Base-by-base conservation (phyloP, 768 basidiomycete species). In the Macrolepiota dolichaula region DNA sequence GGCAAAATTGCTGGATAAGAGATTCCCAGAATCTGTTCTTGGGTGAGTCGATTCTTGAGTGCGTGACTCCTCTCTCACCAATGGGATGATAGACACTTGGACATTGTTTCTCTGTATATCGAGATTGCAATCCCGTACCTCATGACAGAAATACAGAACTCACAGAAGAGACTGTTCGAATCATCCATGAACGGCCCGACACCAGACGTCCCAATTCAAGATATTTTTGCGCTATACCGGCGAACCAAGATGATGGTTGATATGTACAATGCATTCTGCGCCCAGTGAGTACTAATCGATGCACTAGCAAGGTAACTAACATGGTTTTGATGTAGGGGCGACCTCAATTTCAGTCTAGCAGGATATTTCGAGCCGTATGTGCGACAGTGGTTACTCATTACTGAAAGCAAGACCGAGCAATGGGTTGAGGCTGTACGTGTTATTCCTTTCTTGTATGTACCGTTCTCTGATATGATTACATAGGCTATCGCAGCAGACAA, bases 361-460 rank as follows among this genome's bases (percentile, higher is more conserved):
- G 78, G 77, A 3, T 92, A 91, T 75, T 98, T 98, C 69, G 90
- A 93, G 71, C 85, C 89, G 2, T 94, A 93, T 71, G 92, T 98
- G 7, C 81, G 85, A 6, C 85, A 89, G 64, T 99, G 96, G 96
- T 74, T 99, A 25, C 66, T 84, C n/a, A 88, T 89, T 61, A 97
- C 93, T 0, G 91, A 96, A 66, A 85, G 78, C 61, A 96, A 94
- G 78, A 98, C 96, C 7, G 82, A 83, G 49, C 89, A 94, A 63
- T 99, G 97, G 97, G 96, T 98, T 4, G 85, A 95, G 71, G 88
- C 89, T 63, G 92, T 94, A 64, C 73, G 92, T 82, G 51, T 35
- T 32, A 19, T 55, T 19, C 0, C 10, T 29, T 50, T 4, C 25
- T 9, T 25, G 12, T n/a, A 1, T 47, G 19, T 27, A 25, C 6